These are phyloP conservation scores for Asparagopsis taxiformis DNA, from an alignment of 31 red algal genomes.

Conservation along the genomic window DNA sequence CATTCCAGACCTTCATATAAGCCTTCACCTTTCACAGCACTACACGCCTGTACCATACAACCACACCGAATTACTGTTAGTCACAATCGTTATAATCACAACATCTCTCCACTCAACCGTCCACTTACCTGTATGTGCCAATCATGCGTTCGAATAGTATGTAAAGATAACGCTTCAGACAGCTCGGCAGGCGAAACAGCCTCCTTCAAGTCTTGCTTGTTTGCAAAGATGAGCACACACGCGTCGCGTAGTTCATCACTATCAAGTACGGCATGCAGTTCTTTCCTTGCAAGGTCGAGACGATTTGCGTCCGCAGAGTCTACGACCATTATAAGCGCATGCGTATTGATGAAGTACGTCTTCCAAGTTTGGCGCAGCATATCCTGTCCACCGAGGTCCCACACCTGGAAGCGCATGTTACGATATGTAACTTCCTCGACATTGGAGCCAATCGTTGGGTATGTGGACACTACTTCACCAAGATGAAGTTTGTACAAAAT, in stretches of 20 bases:
- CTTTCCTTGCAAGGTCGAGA: slow-evolving; percentile 75
- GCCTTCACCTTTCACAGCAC: slow-evolving; percentile 63
- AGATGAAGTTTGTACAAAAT: slow-evolving; percentile 91
- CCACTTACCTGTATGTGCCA: slow-evolving; percentile 76
- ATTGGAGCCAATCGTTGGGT: slow-evolving; percentile 95
- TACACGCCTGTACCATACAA: slow-evolving; percentile 30
- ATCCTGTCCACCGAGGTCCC: slow-evolving; percentile 95
- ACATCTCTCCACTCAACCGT: no score
- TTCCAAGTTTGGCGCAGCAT: slow-evolving; percentile 88
- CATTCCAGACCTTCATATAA: slow-evolving; percentile 74
- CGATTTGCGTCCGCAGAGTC: slow-evolving; percentile 78
- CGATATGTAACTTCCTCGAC: slow-evolving; percentile 82
- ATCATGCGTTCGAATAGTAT: slow-evolving; percentile 77
- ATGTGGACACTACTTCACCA: slow-evolving; percentile 80
- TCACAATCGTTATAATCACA: no score
- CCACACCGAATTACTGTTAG: background rate
- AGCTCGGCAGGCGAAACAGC: slow-evolving; percentile 58
- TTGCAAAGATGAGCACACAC: slow-evolving; percentile 87
- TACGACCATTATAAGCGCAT: slow-evolving; percentile 91
- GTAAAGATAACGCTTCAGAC: slow-evolving; percentile 66
- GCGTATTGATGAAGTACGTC: slow-evolving; percentile 89
- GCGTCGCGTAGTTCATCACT: slow-evolving; percentile 75
- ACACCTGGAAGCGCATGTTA: slow-evolving; percentile 87
- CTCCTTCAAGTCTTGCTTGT: slow-evolving; percentile 92
- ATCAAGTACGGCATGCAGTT: slow-evolving; percentile 77